phyloP scores from a whole-genome alignment of 129 eudicot genomes.

The Mikania micrantha region DNA sequence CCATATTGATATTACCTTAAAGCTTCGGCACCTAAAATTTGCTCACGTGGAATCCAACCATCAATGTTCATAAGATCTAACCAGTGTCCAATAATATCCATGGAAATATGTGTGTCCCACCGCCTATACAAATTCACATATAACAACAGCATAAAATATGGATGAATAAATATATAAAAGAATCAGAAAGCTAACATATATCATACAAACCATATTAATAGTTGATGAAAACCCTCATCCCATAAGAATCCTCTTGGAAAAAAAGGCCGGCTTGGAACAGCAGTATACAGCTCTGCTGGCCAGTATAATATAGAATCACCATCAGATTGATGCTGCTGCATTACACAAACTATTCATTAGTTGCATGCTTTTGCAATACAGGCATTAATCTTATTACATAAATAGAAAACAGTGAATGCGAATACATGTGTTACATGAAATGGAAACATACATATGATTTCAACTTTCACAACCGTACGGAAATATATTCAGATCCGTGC shows the following conservation, averaged over 20 bases:
- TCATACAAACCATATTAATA: conserved; percentile 66
- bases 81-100: conserved; percentile 98
- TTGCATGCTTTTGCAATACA: conserved; percentile 12
- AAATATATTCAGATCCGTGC: background rate
- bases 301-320: conserved; percentile 66
- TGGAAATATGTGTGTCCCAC: conserved; percentile 74
- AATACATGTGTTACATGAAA: background rate
- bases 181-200: background rate
- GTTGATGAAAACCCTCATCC: conserved; percentile 99
- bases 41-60: conserved; percentile 99
- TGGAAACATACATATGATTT: background rate
- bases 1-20: conserved; percentile 48
- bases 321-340: conserved; percentile 62
- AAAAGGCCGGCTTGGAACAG: conserved; percentile 97
- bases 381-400: background rate
- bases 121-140: conserved; percentile 47
- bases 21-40: conserved; percentile 96
- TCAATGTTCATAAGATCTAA: conserved; percentile 94
- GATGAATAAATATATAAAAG: background rate
- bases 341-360: conserved; percentile 28
- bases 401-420: background rate
- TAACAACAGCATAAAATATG: background rate
- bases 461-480: background rate
- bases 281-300: conserved; percentile 97
- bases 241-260: conserved; percentile 96